phyloP scores from a whole-genome alignment of 148 eudicot genomes.

The Camellia japonica region DNA sequence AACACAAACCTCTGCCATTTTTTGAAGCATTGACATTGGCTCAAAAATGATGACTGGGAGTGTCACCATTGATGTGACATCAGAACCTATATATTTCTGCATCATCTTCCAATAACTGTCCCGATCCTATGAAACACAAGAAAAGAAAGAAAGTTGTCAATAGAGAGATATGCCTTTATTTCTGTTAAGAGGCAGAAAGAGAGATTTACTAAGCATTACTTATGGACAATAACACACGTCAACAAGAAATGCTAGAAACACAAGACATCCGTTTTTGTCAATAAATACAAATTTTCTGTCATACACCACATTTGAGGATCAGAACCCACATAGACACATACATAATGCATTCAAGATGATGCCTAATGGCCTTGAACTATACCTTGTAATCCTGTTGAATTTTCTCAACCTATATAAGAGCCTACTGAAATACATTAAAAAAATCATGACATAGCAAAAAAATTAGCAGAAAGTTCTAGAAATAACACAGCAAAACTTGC shows the following conservation, averaged over 20 bases:
- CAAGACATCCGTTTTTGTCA: background rate
- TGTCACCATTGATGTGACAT: conserved; percentile 96
- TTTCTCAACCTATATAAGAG: background rate
- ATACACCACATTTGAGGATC: background rate
- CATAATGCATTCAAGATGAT: background rate
- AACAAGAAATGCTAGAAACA: background rate
- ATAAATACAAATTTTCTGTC: background rate
- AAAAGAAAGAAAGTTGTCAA: background rate
- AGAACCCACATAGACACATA: background rate
- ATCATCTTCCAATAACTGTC: conserved; percentile 94
- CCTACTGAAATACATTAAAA: background rate
- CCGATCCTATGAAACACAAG: conserved; percentile 58
- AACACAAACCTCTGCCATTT: conserved; percentile 93
- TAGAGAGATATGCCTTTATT: background rate
- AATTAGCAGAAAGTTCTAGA: conserved; percentile 4
- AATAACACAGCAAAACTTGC: background rate
- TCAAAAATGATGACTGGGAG: conserved; percentile 96
- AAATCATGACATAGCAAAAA: background rate
- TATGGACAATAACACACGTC: background rate
- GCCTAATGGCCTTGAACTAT: background rate
- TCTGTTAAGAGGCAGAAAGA: background rate
- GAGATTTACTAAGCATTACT: background rate
- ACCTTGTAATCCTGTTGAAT: background rate
- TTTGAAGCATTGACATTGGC: conserved; percentile 99
- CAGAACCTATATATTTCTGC: conserved; percentile 94